A percentile compares a stretch with the other conserved stretches of the same genome.
These are phyloP conservation scores for Zymoseptoria passerinii DNA, from an alignment of 2,329 filamentous ascomycete species.

Conservation along the genomic window DNA sequence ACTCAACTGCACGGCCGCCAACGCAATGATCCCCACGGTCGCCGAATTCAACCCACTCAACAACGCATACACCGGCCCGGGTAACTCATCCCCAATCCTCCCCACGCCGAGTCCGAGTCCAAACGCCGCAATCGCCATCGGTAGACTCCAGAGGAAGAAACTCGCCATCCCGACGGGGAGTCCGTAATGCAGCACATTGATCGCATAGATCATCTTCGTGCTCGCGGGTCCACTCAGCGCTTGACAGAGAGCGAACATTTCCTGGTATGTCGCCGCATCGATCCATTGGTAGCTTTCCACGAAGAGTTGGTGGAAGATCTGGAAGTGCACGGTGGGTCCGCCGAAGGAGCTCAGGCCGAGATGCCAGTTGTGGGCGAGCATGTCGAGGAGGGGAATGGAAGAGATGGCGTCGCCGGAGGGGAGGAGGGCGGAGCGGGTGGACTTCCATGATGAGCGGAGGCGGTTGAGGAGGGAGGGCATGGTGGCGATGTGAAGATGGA, in stretches of 20 bases:
- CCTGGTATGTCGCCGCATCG: slow-evolving; percentile 63
- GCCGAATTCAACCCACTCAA: slow-evolving; percentile 64
- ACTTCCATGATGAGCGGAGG: background rate
- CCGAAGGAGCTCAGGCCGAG: slow-evolving; percentile 22
- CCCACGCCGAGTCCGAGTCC: slow-evolving; percentile 57
- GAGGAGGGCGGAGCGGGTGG: slow-evolving; percentile 7
- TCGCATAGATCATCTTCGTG: slow-evolving; percentile 66
- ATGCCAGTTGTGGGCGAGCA: slow-evolving; percentile 19
- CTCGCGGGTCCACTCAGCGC: slow-evolving; percentile 59
- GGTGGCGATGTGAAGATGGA: background rate
- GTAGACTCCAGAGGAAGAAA: slow-evolving; percentile 60
- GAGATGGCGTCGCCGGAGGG: slow-evolving; percentile 4
- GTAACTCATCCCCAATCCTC: slow-evolving; percentile 51
- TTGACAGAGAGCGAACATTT: slow-evolving; percentile 62
- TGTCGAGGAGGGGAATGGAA: slow-evolving; percentile 9
- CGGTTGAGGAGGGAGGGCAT: background rate
- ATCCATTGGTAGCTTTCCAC: slow-evolving; percentile 56
- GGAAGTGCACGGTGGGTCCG: slow-evolving; percentile 62
- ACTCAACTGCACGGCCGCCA: slow-evolving; percentile 58
- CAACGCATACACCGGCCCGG: slow-evolving; percentile 56
- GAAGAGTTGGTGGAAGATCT: slow-evolving; percentile 56
- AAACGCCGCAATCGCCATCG: slow-evolving; percentile 63
- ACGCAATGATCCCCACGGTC: slow-evolving; percentile 62
- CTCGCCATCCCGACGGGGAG: slow-evolving; percentile 49
- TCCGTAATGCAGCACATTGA: slow-evolving; percentile 56